Percentiles rank a stretch among this genome's conserved stretches.
Conservation (phyloP, 148 eudicot genomes). For the Simmondsia chinensis region DNA sequence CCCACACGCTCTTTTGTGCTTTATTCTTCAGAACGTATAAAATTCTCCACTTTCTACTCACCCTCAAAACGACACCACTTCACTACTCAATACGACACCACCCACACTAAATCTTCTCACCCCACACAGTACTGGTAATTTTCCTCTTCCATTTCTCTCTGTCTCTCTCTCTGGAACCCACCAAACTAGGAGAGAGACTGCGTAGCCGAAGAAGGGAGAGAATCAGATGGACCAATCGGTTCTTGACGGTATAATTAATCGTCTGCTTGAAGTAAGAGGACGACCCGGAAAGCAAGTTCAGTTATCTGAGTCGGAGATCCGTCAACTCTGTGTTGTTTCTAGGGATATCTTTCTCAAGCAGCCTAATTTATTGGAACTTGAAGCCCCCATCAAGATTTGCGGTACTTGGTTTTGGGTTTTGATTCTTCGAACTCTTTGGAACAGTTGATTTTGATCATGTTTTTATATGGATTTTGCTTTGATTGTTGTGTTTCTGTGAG, state of each 20-base stretch:
- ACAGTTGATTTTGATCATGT: neutral
- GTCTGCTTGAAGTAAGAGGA: constrained; percentile 52
- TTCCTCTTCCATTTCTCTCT: constrained; percentile 1
- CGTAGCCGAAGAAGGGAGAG: neutral
- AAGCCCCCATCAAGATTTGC: constrained; percentile 87
- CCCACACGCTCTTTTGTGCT: constrained; percentile 3
- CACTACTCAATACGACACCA: neutral
- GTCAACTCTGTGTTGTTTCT: constrained; percentile 65
- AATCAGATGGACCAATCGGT: constrained; percentile 37
- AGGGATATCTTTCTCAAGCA: constrained; percentile 67
- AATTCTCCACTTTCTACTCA: neutral
- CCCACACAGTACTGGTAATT: too few species aligned
- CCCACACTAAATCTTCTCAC: neutral
- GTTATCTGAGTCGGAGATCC: constrained; percentile 76
- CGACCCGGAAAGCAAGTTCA: constrained; percentile 78
- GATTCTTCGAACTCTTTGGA: neutral
- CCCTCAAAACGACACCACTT: constrained; percentile 6
- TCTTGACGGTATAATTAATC: constrained; percentile 54
- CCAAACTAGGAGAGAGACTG: neutral
- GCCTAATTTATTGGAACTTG: constrained; percentile 77
- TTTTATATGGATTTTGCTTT: neutral
- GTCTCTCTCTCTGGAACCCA: too few species aligned
- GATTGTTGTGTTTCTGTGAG: neutral
- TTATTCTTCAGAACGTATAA: neutral
- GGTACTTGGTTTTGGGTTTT: constrained; percentile 31